phyloP scores from a whole-genome alignment of 805 yeast species.

The Lachancea dasiensis region DNA sequence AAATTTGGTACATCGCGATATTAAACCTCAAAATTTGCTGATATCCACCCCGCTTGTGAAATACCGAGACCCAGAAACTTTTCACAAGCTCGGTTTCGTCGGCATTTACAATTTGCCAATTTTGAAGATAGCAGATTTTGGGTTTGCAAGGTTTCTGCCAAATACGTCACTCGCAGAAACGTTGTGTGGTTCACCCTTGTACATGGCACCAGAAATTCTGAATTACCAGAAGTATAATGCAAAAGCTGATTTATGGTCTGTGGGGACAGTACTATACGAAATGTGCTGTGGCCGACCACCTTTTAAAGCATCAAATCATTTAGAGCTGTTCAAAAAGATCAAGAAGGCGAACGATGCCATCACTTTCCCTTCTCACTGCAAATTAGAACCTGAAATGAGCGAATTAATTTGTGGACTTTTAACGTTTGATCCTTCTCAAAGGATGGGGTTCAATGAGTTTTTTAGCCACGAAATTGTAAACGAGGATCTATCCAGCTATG shows the following conservation, averaged over 20 bases:
- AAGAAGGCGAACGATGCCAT: constrained; percentile 76
- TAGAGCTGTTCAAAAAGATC: constrained; percentile 80
- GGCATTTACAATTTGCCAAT: constrained; percentile 89
- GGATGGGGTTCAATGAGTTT: constrained; percentile 85
- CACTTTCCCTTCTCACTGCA: constrained; percentile 63
- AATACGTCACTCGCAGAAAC: constrained; percentile 94
- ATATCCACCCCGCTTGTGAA: constrained; percentile 72
- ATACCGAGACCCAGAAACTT: constrained; percentile 45
- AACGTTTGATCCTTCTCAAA: constrained; percentile 77
- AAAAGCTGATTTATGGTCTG: constrained; percentile 96
- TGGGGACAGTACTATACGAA: constrained; percentile 92
- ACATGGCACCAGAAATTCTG: constrained; percentile 97
- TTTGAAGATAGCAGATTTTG: constrained; percentile 93
- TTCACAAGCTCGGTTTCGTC: constrained; percentile 51
- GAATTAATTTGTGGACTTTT: constrained; percentile 68
- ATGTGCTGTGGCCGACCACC: constrained; percentile 98
- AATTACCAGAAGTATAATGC: constrained; percentile 95
- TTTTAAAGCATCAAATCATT: constrained; percentile 86
- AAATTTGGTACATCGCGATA: constrained; percentile 86
- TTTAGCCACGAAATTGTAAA: constrained; percentile 66
- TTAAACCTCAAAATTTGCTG: constrained; percentile 76
- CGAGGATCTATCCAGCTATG: constrained; percentile 39
- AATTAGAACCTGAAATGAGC: constrained; percentile 59
- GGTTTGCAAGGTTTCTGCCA: constrained; percentile 93
- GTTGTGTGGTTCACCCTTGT: constrained; percentile 92